Evolutionary conservation across 179 eudicot species (phyloP), one percentile per base, ranked within the genome.

Genomic region (Patellifolia procumbens): DNA sequence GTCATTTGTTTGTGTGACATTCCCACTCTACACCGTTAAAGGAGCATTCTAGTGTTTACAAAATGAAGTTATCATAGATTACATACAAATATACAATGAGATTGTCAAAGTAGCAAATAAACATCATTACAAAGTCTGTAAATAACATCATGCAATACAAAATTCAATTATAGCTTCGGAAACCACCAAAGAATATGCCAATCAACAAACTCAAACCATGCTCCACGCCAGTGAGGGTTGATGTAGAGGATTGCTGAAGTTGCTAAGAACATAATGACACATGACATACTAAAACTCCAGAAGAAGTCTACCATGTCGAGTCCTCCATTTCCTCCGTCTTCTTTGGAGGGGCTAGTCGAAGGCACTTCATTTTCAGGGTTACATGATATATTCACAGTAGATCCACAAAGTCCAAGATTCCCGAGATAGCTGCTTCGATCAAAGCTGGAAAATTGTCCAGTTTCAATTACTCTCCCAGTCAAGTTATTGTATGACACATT

Each of bases 401-500:
- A 45, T 3, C 77, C 79, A 29, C 49, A 69, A 7, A 80, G 71
- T 17, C 66, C 43, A 0, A 68, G 78, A 45, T 79, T 76, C 31
- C 79, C 83, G 0, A 4, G 4, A n/a, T 73, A 80, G 64, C 34
- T 62, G 5, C 4, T 68, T n/a, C 31, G n/a, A 48, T 64, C 74
- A 65, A 83, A 80, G 66, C 26, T 63, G 2, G 17, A 76, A 56
- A 84, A 84, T 17, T 78, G 82, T 13, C 75, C 52, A 1, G 70
- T 68, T 5, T 9, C 29, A 0, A 80, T 80, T 5, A 56, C 72
- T 52, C n/a, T 68, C 31, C 79, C 81, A 0, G 64, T 60, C 56
- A 79, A 73, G 19, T 75, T 78, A 37, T 76, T 79, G 69, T 79
- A 70, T 0, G 81, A 76, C 49, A 73, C 74, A 66, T 68, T 83